Conservation (phyloP, 1,284 basidiomycete genomes). For the Melampsora larici-populina region DNA sequence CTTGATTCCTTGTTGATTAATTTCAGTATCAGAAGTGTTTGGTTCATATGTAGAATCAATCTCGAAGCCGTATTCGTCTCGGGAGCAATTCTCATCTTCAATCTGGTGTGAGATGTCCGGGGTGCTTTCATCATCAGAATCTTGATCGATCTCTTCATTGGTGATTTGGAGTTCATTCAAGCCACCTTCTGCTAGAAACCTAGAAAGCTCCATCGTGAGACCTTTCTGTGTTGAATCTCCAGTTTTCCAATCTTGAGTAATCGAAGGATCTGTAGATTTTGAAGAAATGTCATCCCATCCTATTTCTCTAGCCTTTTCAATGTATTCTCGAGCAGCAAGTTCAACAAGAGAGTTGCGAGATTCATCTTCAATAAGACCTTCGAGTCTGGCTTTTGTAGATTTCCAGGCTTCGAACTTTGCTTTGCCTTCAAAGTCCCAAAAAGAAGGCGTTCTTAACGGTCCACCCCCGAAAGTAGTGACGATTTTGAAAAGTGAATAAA, state of each 20-base stretch:
- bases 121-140: background rate
- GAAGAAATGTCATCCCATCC: background rate
- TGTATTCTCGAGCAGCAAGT: constrained; percentile 9
- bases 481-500: constrained; percentile 5
- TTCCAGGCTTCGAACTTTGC: constrained; percentile 16
- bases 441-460: background rate
- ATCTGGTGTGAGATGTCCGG: background rate
- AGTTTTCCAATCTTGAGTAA: background rate
- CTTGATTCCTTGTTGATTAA: no score
- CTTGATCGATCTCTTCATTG: background rate
- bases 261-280: no score
- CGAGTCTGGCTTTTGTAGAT: background rate
- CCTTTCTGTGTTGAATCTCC: background rate
- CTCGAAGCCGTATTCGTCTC: background rate
- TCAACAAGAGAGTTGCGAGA: background rate
- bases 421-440: constrained; percentile 21
- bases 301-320: background rate
- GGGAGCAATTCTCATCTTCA: background rate
- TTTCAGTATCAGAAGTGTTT: background rate
- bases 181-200: background rate
- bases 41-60: background rate
- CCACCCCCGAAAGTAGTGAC: background rate
- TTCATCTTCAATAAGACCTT: background rate
- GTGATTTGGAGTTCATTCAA: background rate
- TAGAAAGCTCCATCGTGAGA: background rate